These are phyloP conservation scores for Phycomyces nitens DNA, from an alignment of 192 early-diverging fungal genomes.

Conservation along the genomic window DNA sequence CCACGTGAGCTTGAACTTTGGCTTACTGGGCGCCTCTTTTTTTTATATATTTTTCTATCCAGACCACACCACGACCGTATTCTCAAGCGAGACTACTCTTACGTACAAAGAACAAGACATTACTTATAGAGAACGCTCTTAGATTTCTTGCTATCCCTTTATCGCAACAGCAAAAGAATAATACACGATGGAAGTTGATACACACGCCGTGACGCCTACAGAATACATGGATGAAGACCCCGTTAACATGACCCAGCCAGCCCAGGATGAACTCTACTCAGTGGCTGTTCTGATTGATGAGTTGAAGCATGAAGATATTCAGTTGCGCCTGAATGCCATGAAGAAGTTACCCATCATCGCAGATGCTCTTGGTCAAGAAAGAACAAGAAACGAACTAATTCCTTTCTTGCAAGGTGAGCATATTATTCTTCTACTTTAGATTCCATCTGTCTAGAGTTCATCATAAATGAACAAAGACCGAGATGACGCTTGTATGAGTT, in stretches of 20 bases:
- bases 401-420: conserved; percentile 92
- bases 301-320: conserved; percentile 89
- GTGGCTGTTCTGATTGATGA: conserved; percentile 91
- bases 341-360: conserved; percentile 81
- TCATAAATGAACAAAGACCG: not conserved
- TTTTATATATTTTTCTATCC: too few relatives aligned
- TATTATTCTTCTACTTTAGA: not conserved
- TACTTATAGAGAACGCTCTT: too few relatives aligned
- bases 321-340: conserved; percentile 80
- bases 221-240: conserved; percentile 35
- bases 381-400: conserved; percentile 93
- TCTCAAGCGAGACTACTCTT: not conserved
- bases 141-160: too few relatives aligned
- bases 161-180: not conserved
- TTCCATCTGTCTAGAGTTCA: too few relatives aligned
- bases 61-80: too few relatives aligned
- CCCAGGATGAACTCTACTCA: conserved; percentile 59
- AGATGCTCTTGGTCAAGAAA: conserved; percentile 88
- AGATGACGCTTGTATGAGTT: not conserved
- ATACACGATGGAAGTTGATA: conserved; percentile 27
- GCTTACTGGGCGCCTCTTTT: too few relatives aligned
- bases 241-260: conserved; percentile 1
- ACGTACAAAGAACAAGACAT: not conserved
- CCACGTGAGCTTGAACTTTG: too few relatives aligned
- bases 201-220: conserved; percentile 13